Conservation (phyloP, 345 rosid genomes). For the Eucalyptus coolabah region DNA sequence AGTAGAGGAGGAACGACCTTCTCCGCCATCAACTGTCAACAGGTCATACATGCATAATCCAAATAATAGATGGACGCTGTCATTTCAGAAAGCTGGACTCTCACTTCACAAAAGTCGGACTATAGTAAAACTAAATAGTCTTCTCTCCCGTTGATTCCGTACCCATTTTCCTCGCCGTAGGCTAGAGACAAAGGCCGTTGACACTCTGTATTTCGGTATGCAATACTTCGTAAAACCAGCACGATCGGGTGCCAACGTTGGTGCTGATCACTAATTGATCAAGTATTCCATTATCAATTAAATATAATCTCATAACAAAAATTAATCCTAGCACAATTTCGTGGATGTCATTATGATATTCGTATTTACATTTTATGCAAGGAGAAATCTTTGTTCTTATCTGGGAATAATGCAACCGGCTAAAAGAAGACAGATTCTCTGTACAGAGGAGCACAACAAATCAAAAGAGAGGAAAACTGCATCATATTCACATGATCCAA, state of each 20-base stretch:
- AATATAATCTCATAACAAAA: background rate
- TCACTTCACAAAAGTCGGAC: background rate
- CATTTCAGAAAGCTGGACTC: no score
- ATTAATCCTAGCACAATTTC: background rate
- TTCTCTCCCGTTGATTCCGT: no score
- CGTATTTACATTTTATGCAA: background rate
- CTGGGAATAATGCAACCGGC: background rate
- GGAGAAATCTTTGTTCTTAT: background rate
- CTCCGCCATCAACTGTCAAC: background rate
- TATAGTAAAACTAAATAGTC: background rate
- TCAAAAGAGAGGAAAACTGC: background rate
- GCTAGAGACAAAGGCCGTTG: no score
- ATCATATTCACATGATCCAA: background rate
- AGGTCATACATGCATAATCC: background rate
- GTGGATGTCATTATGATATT: background rate
- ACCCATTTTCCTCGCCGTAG: no score
- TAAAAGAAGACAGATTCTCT: background rate
- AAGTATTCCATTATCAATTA: background rate
- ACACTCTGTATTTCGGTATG: background rate
- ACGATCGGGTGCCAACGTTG: background rate
- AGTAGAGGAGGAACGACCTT: no score
- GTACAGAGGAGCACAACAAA: background rate
- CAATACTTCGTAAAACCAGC: background rate
- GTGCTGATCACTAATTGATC: background rate
- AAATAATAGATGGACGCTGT: background rate